Percentiles rank a stretch among this genome's conserved stretches.
phyloP scores from a whole-genome alignment of 2,329 filamentous ascomycete genomes.

The Alternaria postmessia region DNA sequence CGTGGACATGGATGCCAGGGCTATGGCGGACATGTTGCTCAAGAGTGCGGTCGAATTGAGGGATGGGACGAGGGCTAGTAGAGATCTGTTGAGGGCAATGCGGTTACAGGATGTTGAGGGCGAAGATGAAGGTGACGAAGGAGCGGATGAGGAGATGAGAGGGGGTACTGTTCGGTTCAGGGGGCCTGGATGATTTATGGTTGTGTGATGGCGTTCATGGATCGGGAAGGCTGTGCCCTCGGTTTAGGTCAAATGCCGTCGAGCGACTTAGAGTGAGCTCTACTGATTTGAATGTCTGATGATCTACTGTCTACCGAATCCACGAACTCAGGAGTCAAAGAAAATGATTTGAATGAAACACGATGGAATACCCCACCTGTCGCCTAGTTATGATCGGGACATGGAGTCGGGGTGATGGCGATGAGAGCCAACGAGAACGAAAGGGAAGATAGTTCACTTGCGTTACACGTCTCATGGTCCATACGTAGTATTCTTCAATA shows the following conservation, averaged over 20 bases:
- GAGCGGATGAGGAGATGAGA: conserved; percentile 9
- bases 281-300: background rate
- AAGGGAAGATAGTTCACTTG: too few species aligned
- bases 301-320: background rate
- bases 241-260: background rate
- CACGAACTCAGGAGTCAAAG: background rate
- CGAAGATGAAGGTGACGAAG: conserved; percentile 8
- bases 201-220: background rate
- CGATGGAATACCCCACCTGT: background rate
- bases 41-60: conserved; percentile 42
- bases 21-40: conserved; percentile 39
- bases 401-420: background rate
- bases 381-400: background rate
- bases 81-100: conserved; percentile 45
- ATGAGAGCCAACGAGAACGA: background rate
- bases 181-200: background rate
- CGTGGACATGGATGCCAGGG: conserved; percentile 24
- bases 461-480: background rate
- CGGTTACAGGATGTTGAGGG: conserved; percentile 37
- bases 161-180: conserved; percentile 19
- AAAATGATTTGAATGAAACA: background rate
- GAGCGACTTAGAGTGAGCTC: background rate
- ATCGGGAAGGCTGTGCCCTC: background rate
- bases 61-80: conserved; percentile 39
- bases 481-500: background rate